Percentiles rank a stretch among this genome's conserved stretches.
phyloP scores from a whole-genome alignment of 306 rosid genomes.

The Ziziphus jujuba region DNA sequence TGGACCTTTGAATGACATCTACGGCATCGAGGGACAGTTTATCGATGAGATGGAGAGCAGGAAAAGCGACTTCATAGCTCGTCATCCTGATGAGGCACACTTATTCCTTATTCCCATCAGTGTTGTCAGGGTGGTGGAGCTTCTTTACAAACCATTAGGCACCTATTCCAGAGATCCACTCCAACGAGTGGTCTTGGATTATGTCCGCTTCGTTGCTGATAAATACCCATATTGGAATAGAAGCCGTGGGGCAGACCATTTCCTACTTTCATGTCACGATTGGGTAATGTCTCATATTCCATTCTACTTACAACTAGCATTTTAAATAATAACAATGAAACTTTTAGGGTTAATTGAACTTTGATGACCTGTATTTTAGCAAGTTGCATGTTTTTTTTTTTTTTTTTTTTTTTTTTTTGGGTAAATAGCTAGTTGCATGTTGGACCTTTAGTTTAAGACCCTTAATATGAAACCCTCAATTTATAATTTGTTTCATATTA shows the following conservation, averaged over 20 bases:
- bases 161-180: constrained; percentile 44
- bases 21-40: constrained; percentile 66
- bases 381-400: no score
- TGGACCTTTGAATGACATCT: constrained; percentile 60
- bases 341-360: no score
- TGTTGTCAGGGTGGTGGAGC: constrained; percentile 39
- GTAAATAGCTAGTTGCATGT: no score
- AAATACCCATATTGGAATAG: constrained; percentile 66
- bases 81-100: constrained; percentile 64
- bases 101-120: constrained; percentile 59
- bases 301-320: neutral
- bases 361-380: no score
- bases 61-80: constrained; percentile 49
- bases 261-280: constrained; percentile 72
- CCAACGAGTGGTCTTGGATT: constrained; percentile 44
- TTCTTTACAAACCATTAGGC: constrained; percentile 44
- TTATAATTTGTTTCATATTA: no score
- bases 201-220: constrained; percentile 40
- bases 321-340: no score
- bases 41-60: constrained; percentile 53
- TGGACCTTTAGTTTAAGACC: no score
- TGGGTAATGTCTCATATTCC: constrained; percentile 46
- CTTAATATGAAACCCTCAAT: no score
- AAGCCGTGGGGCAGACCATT: constrained; percentile 69
- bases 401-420: no score